Evolutionary conservation across 2,329 filamentous ascomycete species (phyloP), one percentile per base, ranked within the genome.

Genomic region (Eurotiales sp.): DNA sequence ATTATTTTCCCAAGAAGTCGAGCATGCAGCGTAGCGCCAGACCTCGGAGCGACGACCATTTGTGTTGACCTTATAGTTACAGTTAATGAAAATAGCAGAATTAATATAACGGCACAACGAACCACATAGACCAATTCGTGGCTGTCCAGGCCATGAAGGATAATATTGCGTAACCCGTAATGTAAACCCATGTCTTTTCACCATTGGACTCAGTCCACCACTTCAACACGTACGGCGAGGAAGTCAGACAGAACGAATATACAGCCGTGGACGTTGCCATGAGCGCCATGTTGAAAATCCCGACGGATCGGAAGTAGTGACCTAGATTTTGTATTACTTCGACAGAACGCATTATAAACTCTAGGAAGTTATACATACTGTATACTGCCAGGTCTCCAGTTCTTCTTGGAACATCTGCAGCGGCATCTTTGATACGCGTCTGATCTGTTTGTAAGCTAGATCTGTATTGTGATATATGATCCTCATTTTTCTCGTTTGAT

Each of bases 381-480:
- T 51, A 51, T 41, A 51, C 19, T 32, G 50, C 12, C 7, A 36
- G 43, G 46, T 51, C 50, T 21, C 50, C 50, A 25, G 23, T 51
- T 14, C 36, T 15, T 17, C 50, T 51, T 14, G 42, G n/a, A n/a
- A n/a, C n/a, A n/a, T n/a, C n/a, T n/a, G n/a, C n/a, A n/a, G n/a
- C n/a, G n/a, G n/a, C n/a, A n/a, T n/a, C n/a, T n/a, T n/a, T n/a
- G n/a, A n/a, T n/a, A n/a, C n/a, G n/a, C n/a, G n/a, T n/a, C n/a
- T n/a, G n/a, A n/a, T n/a, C n/a, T n/a, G n/a, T n/a, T n/a, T n/a
- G n/a, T n/a, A n/a, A n/a, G n/a, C n/a, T n/a, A n/a, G n/a, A n/a
- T n/a, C n/a, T n/a, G n/a, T n/a, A n/a, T n/a, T n/a, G n/a, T n/a
- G n/a, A n/a, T n/a, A n/a, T n/a, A n/a, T n/a, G n/a, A n/a, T n/a